phyloP scores from a whole-genome alignment of 192 early-diverging fungal species.

The Linnemannia zychae region DNA sequence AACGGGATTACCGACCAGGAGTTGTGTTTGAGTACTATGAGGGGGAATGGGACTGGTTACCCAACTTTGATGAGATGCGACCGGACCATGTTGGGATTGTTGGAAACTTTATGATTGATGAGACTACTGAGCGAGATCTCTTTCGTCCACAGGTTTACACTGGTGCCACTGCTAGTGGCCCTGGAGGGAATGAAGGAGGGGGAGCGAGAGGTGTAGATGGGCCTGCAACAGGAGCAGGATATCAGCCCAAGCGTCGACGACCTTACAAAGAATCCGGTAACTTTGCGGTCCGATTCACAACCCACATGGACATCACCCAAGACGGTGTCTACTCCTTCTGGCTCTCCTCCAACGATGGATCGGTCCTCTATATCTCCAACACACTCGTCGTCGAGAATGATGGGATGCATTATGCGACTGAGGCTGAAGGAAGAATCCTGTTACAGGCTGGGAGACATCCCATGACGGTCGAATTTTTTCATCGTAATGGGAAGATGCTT shows the following conservation, averaged over 20 bases:
- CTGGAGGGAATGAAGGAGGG: not conserved
- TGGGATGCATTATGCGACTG: slow-evolving; percentile 46
- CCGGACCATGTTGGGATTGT: slow-evolving; percentile 48
- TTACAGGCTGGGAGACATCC: slow-evolving; percentile 39
- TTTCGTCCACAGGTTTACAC: slow-evolving; percentile 28
- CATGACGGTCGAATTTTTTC: slow-evolving; percentile 52
- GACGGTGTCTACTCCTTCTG: slow-evolving; percentile 53
- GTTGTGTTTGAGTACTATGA: slow-evolving; percentile 53
- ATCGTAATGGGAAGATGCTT: slow-evolving; percentile 50
- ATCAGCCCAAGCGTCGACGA: not conserved
- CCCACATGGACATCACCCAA: slow-evolving; percentile 48
- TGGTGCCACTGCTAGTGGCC: not conserved
- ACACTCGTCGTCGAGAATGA: slow-evolving; percentile 53
- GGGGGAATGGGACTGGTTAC: slow-evolving; percentile 56
- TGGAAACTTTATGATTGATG: slow-evolving; percentile 57
- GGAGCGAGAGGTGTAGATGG: not conserved
- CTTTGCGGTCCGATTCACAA: slow-evolving; percentile 53
- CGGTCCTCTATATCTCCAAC: slow-evolving; percentile 44
- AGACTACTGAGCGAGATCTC: slow-evolving; percentile 39
- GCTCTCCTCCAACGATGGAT: slow-evolving; percentile 48
- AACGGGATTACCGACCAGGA: slow-evolving; percentile 39
- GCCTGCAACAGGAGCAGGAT: not conserved
- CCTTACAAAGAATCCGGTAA: slow-evolving; percentile 35
- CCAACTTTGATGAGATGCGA: slow-evolving; percentile 53
- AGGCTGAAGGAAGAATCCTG: slow-evolving; percentile 42